phyloP scores from a whole-genome alignment of 1,284 basidiomycete genomes.

The Sparassis latifolia region DNA sequence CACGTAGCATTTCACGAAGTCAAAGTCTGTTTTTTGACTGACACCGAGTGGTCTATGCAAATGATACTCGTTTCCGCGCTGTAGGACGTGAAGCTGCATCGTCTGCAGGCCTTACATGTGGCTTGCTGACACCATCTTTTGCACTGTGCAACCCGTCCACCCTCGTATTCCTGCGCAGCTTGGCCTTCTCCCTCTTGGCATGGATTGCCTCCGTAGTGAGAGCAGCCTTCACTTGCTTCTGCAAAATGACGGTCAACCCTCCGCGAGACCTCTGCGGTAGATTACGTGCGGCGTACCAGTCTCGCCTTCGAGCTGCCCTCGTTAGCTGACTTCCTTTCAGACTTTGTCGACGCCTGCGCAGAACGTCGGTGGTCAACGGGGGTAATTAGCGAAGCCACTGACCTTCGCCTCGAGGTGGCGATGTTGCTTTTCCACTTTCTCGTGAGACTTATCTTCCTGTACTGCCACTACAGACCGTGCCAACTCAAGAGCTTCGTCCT shows the following conservation, averaged over 20 bases:
- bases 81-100: too few relatives aligned
- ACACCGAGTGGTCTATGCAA: too few relatives aligned
- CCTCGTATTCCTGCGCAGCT: slow-evolving; percentile 15
- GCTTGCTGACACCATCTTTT: too few relatives aligned
- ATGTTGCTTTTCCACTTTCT: slow-evolving; percentile 15
- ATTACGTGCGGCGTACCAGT: not conserved
- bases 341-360: not conserved
- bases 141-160: too few relatives aligned
- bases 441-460: slow-evolving; percentile 19
- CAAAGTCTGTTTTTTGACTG: too few relatives aligned
- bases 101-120: too few relatives aligned
- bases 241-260: not conserved
- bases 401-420: slow-evolving; percentile 17
- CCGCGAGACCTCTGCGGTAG: not conserved
- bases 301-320: not conserved
- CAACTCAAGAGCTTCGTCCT: slow-evolving; percentile 23
- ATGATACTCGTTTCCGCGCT: too few relatives aligned
- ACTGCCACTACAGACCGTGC: slow-evolving; percentile 17
- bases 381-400: not conserved
- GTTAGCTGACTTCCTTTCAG: not conserved
- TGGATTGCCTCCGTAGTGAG: slow-evolving; percentile 20
- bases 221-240: slow-evolving; percentile 23
- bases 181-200: slow-evolving; percentile 25
- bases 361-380: not conserved
- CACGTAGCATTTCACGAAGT: too few relatives aligned